Evolutionary conservation across 805 yeast species (phyloP), one percentile per base, ranked within the genome.

Genomic region (Cyberlindnera japonica): DNA sequence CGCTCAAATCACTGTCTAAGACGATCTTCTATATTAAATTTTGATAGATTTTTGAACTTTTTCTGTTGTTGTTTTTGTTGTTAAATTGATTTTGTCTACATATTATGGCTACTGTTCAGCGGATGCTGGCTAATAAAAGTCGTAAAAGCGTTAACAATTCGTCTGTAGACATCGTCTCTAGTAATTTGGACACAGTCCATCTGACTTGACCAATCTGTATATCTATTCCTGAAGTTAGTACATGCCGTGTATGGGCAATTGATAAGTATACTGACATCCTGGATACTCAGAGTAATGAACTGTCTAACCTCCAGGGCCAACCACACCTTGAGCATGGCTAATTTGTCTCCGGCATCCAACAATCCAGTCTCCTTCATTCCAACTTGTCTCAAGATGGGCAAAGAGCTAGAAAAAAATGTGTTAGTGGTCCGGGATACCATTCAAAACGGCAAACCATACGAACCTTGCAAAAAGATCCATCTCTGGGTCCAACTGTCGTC

Each of bases 391-490:
- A 54, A 27, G 20, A 54, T 54, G 84, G 71, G 39, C 24, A 55
- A 34, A 8, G 59, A 53, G 32, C 59, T 55, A 19, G 11, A 11
- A 21, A 52, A 17, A 13, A 10, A 23, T 14, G n/a, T 37, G 54
- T 52, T 48, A 53, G 51, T 54, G 25, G 35, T 49, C 53, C 24
- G 64, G 62, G 19, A 60, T 51, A 17, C 70, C 70, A 43, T 65
- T 52, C 30, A 65, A 18, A 12, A 63, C 41, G 30, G 56, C 51
- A 57, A 58, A 67, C 43, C 53, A 81, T 81, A 84, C 93, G 74
- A 79, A 85, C 93, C 95, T 85, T 74, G 95, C 95, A 74, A 93
- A 91, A 37, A 93, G 73, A 64, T 93, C 99, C 55, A 93, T 70
- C 31, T 88, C 80, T 2, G 98, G 97, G 62, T 93, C 95, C 40